Conservation (phyloP, 2,329 filamentous ascomycete genomes). For the Pochonia chlamydosporia region DNA sequence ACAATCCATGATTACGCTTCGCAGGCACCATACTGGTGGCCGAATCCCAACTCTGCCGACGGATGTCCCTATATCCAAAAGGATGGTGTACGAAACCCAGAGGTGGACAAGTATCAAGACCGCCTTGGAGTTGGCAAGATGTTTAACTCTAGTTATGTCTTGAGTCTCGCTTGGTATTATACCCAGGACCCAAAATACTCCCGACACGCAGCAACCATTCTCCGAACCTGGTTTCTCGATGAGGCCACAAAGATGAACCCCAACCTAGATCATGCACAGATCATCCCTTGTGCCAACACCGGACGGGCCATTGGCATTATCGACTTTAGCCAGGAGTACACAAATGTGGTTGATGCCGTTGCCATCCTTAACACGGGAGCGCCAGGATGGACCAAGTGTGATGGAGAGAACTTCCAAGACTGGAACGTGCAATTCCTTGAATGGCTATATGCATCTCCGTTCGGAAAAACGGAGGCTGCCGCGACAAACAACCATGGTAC, state of each 20-base stretch:
- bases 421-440: constrained; percentile 18
- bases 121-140: constrained; percentile 15
- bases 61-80: constrained; percentile 19
- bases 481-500: constrained; percentile 21
- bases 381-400: constrained; percentile 14
- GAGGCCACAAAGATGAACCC: constrained; percentile 19
- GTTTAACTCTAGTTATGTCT: constrained; percentile 18
- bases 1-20: constrained; percentile 18
- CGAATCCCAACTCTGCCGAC: constrained; percentile 10
- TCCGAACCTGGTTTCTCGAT: constrained; percentile 20
- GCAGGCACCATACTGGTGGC: constrained; percentile 20
- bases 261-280: constrained; percentile 18
- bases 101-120: constrained; percentile 16
- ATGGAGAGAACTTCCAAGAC: constrained; percentile 11
- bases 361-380: constrained; percentile 13
- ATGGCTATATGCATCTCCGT: constrained; percentile 18
- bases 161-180: constrained; percentile 22
- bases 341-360: constrained; percentile 19
- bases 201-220: constrained; percentile 15
- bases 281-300: constrained; percentile 16
- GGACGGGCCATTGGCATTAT: constrained; percentile 18
- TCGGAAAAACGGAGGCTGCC: constrained; percentile 14
- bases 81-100: constrained; percentile 21
- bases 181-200: constrained; percentile 18
- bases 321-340: constrained; percentile 19